A percentile compares a stretch with the other conserved stretches of the same genome.
phyloP scores from a whole-genome alignment of 352 stramenopile species.

The Aphanomyces stellatus region DNA sequence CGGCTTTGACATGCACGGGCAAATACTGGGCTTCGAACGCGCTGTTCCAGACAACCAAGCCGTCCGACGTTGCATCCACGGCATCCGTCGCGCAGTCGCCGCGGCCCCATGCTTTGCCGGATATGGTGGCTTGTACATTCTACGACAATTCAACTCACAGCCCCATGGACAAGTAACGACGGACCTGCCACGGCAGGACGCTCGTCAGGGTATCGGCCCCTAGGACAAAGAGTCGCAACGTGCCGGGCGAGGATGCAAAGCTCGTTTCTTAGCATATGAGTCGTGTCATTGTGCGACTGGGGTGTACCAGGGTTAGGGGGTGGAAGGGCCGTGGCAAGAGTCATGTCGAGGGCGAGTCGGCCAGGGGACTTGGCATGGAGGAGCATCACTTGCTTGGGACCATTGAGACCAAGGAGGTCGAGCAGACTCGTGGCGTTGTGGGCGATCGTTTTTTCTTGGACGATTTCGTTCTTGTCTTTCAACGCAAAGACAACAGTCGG shows the following conservation, averaged over 20 bases:
- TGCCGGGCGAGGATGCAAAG: constrained; percentile 3
- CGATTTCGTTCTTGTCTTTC: constrained; percentile 43
- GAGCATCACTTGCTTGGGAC: background rate
- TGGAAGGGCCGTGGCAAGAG: background rate
- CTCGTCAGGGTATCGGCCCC: background rate
- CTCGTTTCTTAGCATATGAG: background rate
- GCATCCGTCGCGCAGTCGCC: background rate
- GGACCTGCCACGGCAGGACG: constrained; percentile 3
- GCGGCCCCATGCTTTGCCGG: background rate
- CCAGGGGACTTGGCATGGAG: background rate
- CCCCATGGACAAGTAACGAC: background rate
- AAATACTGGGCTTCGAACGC: constrained; percentile 10
- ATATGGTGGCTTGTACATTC: background rate
- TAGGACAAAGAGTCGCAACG: constrained; percentile 12
- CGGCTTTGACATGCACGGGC: background rate
- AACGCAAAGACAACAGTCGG: constrained; percentile 24
- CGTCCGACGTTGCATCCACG: background rate
- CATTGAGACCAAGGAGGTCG: background rate
- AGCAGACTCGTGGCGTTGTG: constrained; percentile 18
- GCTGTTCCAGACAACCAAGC: background rate
- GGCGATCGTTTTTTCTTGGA: constrained; percentile 30
- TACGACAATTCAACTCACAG: background rate
- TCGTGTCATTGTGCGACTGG: background rate
- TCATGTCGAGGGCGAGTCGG: background rate
- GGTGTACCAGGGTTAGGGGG: background rate